Evolutionary conservation across 371 early-diverging fungal species (phyloP), one percentile per base, ranked within the genome.

Genomic region (Rhizomucor miehei): DNA sequence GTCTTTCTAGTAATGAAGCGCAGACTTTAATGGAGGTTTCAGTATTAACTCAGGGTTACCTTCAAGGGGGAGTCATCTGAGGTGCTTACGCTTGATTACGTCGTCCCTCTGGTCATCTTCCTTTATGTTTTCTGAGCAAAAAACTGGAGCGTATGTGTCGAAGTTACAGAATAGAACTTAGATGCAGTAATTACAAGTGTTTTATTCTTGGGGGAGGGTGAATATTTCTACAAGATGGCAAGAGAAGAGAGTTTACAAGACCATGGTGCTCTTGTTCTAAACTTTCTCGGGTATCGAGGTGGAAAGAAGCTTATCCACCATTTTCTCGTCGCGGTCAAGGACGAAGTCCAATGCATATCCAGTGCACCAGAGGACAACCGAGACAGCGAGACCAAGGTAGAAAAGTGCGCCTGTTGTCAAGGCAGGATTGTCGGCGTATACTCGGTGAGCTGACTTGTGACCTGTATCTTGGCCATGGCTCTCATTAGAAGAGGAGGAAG

Each of bases 21-120:
- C 34, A 36, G 14, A 12, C 8, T n/a, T 16, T n/a, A 43, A 21
- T 29, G 29, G 21, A 44, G 21, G 25, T 13, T 34, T 17, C 11
- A 13, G 24, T 16, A 20, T 54, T 59, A 86, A 86, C 43, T 88
- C 86, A 17, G 91, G 91, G 54, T 88, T 87, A 3, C 86, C 80
- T 66, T 91, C 91, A 35, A 91, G 82, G 12, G 91, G 88, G 10
- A 88, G 59, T 90, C 91, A 90, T 52, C 71, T 39, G 8, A 29
- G 3, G 29, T 29, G 29, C 29, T 29, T 29, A 8, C 8, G 29
- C 29, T 29, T 29, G 8, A 29, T 29, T 8, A 29, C 29, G 29
- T 29, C 29, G 29, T 29, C 29, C 5, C 29, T 29, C 8, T 29
- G 29, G 29, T 29, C 29, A 8, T 29, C 29, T 29, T 29, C 29